Base-by-base conservation (phyloP, 2,329 filamentous ascomycete genomes). In the Hypoxylon sp. region DNA sequence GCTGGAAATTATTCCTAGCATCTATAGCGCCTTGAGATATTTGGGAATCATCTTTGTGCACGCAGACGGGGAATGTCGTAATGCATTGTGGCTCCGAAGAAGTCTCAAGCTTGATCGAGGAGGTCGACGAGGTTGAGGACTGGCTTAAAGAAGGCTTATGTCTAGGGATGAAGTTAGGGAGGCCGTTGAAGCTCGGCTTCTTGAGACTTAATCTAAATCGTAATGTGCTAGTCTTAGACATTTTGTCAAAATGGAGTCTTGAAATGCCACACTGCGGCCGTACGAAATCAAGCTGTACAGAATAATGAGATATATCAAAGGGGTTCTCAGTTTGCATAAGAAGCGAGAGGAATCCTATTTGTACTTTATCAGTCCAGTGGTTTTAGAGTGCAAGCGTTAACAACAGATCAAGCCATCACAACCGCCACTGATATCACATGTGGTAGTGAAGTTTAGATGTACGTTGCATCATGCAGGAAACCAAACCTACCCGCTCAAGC, bases 141-240 rank as follows among this genome's bases (percentile, higher is more conserved):
- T 60, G 56, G n/a, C 47, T 60, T 31, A 24, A 21, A 32, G 47
- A 44, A 39, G 56, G 15, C 31, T 52, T 52, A 24, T 60, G 42
- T 60, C 24, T 39, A 15, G 56, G 56, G 21, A 52, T 31, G 35
- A 60, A 60, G 35, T 44, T 50, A 19, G 48, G 47, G 24, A 60
- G 56, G 51, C 24, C 37, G 8, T 29, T 60, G 35, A 60, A 44
- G n/a, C n/a, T 39, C 21, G 56, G 56, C 35, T 31, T 60, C 56
- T 44, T 60, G 3, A 60, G 35, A 13, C 46, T 60, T 6, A 60
- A 11, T 32, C 15, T 60, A 37, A 60, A 60, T 10, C 56, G 32
- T 31, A 60, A 52, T 10, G 46, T 60, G 17, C 17, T 60, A 21
- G 46, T 52, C 47, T 60, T 51, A 15, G 56, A 60, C 56, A 60